Conservation (phyloP, 139 green algal species). For the Chlamydomonas sphaeroides region DNA sequence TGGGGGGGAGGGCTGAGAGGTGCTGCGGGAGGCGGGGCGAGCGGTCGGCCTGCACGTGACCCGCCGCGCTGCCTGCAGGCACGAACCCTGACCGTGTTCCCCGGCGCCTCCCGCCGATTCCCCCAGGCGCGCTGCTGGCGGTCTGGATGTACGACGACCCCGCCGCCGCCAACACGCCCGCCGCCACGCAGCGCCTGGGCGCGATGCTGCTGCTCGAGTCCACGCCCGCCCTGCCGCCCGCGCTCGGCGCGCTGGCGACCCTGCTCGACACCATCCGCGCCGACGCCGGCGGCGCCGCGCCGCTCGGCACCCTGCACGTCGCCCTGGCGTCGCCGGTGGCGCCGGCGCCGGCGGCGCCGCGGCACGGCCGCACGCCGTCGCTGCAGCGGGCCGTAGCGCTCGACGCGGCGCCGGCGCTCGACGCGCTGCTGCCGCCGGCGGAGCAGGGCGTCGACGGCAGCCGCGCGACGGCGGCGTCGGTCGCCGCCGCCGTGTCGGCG, state of each 20-base stretch:
- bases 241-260: constrained; percentile 1
- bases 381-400: background rate
- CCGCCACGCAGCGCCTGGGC: constrained; percentile 17
- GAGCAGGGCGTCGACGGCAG: constrained; percentile 21
- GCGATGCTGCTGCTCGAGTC: constrained; percentile 38
- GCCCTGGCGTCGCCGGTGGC: background rate
- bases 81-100: background rate
- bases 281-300: constrained; percentile 1
- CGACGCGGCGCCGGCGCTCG: constrained; percentile 1
- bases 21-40: no score
- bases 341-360: background rate
- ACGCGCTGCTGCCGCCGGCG: constrained; percentile 14
- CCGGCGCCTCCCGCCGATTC: background rate
- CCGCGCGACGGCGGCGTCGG: constrained; percentile 19
- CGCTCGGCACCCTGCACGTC: constrained; percentile 27
- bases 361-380: constrained; percentile 33
- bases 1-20: no score
- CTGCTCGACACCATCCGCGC: background rate
- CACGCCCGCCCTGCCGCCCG: background rate
- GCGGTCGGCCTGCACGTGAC: no score
- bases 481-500: background rate
- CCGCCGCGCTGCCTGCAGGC: no score
- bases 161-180: constrained; percentile 26
- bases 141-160: constrained; percentile 62
- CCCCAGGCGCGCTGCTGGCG: constrained; percentile 38